Percentiles rank a stretch among this genome's conserved stretches.
These are phyloP conservation scores for Trypanosoma theileri DNA, from an alignment of 208 protist genomes.

Conservation along the genomic window DNA sequence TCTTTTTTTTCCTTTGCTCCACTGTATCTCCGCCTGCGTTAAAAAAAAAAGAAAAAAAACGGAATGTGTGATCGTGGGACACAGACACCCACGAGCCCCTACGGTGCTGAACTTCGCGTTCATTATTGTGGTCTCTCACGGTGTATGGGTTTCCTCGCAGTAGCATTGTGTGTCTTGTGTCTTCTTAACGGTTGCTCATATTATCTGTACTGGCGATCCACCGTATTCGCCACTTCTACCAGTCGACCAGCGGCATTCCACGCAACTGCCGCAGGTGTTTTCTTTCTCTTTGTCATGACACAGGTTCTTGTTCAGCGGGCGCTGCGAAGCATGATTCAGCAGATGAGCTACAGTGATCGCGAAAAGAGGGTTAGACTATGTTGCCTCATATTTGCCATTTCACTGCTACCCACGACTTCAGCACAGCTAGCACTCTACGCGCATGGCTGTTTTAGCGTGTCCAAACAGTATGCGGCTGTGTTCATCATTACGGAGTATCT, in stretches of 20 bases:
- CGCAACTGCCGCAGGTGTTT: conserved; percentile 13
- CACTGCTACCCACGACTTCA: conserved; percentile 12
- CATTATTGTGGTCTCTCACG: conserved; percentile 23
- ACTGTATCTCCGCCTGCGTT: background rate
- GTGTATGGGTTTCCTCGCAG: conserved; percentile 9
- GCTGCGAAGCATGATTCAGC: conserved; percentile 23
- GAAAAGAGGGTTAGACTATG: conserved; percentile 6
- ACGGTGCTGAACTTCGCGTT: conserved; percentile 24
- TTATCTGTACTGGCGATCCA: conserved; percentile 32
- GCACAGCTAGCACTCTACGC: conserved; percentile 13
- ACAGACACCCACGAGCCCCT: conserved; percentile 16
- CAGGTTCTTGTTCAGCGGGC: conserved; percentile 17
- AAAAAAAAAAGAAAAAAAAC: background rate
- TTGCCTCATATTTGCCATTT: conserved; percentile 15
- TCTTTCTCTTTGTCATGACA: conserved; percentile 19
- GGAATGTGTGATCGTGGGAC: conserved; percentile 11
- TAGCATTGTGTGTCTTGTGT: conserved; percentile 10
- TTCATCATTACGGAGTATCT: conserved; percentile 18
- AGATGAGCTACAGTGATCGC: conserved; percentile 6
- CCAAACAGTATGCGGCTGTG: background rate
- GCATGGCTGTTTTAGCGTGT: background rate
- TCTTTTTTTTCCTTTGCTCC: conserved; percentile 2
- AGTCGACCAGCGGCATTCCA: conserved; percentile 19
- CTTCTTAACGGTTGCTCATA: conserved; percentile 38
- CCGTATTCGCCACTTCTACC: background rate